phyloP scores from a whole-genome alignment of 805 yeast species.

The Candida berthetii region DNA sequence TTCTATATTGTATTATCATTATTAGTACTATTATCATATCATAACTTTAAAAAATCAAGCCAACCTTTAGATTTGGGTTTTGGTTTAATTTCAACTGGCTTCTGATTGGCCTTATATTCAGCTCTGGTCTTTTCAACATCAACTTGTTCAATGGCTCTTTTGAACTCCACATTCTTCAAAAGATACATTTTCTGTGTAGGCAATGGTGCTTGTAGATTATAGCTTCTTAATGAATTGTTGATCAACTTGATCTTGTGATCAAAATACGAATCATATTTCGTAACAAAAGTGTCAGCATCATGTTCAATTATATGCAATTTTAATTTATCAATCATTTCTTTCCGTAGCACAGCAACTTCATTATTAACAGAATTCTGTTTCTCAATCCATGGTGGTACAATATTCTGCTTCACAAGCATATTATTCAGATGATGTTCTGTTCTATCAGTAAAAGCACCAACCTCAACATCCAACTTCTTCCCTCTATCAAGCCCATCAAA shows the following conservation, averaged over 20 bases:
- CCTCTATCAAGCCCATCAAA: conserved; percentile 65
- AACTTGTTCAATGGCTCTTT: conserved; percentile 29
- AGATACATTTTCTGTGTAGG: conserved; percentile 54
- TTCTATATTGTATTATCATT: too few species aligned
- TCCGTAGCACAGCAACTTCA: conserved; percentile 42
- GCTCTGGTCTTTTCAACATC: conserved; percentile 9
- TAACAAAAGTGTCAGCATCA: conserved; percentile 5
- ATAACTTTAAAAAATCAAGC: background rate
- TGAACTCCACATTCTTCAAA: conserved; percentile 35
- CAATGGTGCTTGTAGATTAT: conserved; percentile 59
- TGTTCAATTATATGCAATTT: conserved; percentile 9
- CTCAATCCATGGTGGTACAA: conserved; percentile 88
- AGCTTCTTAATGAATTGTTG: conserved; percentile 47
- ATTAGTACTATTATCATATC: background rate
- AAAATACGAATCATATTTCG: conserved; percentile 13
- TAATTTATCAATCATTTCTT: conserved; percentile 36
- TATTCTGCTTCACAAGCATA: conserved; percentile 68
- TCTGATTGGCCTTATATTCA: background rate
- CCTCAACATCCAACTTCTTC: conserved; percentile 38
- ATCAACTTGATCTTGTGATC: conserved; percentile 29
- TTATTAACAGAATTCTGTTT: conserved; percentile 53
- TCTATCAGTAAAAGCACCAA: conserved; percentile 53
- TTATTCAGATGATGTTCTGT: conserved; percentile 78
- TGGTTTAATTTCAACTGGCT: background rate
- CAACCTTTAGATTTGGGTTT: background rate